Base-by-base conservation (phyloP, 2,329 filamentous ascomycete species). In the Botrytis squamosa region DNA sequence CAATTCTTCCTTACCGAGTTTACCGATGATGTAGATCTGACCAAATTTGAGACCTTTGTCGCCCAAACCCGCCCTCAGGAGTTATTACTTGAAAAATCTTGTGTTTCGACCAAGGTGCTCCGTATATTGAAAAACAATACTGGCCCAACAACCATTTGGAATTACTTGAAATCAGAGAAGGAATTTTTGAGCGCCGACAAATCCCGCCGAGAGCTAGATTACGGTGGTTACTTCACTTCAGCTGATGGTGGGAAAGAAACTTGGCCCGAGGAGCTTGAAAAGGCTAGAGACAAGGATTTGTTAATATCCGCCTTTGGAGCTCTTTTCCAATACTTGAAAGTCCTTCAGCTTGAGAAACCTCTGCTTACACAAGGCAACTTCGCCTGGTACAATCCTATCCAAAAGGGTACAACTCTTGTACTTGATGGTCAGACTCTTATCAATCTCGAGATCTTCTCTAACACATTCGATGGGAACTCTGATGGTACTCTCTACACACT, bases 51-150 rank as follows among this genome's bases (percentile, higher is more conserved):
- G 84, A 99, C 96, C 0, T 92, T 99, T 76, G 91, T 99, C 55
- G 96, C 96, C 25, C 96, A 99, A 82, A 97, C 91, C 25, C 89
- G 92, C 33, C 96, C 96, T 0, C 92, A 93, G 68, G 96, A 99
- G 82, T 84, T 99, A 63, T 85, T 99, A 0, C 84, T 99, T 0
- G 96, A 99, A 81, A 98, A 97, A 82, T 92, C 91, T 0, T 91
- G 87, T 42, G 86, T 98, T 44, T 98, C 95, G 0, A 90, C 92
- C n/a, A 97, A 96, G 81, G 93, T 93, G 0, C 83, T 97, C 74
- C 92, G 96, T 4, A 97, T 99, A 62, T 85, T 99, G 77, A 99
- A 98, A 84, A 98, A 97, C 81, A 98, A 97, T 82, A 98, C 95
- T 0, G 88, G 90, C 0, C 95, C 94, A 0, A 97, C 93, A 0